Evolutionary conservation across 148 eudicot genomes (phyloP).

Genomic region (Spergularia bocconei): DNA sequence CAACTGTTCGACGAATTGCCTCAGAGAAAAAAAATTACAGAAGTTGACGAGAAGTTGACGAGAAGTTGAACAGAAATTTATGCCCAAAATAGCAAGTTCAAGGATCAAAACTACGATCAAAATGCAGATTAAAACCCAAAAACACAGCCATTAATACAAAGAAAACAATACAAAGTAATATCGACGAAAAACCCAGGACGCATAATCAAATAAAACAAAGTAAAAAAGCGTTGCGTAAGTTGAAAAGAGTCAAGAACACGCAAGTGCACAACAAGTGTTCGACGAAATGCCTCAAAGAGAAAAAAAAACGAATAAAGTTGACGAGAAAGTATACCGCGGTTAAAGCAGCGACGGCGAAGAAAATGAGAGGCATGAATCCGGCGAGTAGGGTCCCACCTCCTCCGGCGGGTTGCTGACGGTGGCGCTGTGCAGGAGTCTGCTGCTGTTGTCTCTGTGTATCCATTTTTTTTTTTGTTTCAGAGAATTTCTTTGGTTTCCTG

Average conservation of each 20-base stretch:
- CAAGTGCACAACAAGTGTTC: slow-evolving; percentile 8
- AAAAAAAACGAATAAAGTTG: background rate
- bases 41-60: no score
- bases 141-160: background rate
- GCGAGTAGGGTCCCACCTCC: slow-evolving; percentile 7
- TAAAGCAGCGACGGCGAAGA: slow-evolving; percentile 26
- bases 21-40: background rate
- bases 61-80: background rate
- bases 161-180: background rate
- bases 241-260: background rate
- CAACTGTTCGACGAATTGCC: slow-evolving; percentile 16
- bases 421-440: slow-evolving; percentile 22
- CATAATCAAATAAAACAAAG: background rate
- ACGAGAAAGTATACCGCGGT: slow-evolving; percentile 22
- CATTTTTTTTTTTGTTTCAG: background rate
- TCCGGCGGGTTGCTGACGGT: slow-evolving; percentile 12
- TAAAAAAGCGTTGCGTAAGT: no score
- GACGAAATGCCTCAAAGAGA: slow-evolving; percentile 9
- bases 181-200: background rate
- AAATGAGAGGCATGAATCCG: slow-evolving; percentile 16
- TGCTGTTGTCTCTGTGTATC: slow-evolving; percentile 25
- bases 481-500: slow-evolving; percentile 1
- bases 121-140: no score
- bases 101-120: no score
- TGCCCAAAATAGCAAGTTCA: no score